These are phyloP conservation scores for Hymenoscyphus fructigenus DNA, from an alignment of 2,329 filamentous ascomycete species.

Conservation along the genomic window DNA sequence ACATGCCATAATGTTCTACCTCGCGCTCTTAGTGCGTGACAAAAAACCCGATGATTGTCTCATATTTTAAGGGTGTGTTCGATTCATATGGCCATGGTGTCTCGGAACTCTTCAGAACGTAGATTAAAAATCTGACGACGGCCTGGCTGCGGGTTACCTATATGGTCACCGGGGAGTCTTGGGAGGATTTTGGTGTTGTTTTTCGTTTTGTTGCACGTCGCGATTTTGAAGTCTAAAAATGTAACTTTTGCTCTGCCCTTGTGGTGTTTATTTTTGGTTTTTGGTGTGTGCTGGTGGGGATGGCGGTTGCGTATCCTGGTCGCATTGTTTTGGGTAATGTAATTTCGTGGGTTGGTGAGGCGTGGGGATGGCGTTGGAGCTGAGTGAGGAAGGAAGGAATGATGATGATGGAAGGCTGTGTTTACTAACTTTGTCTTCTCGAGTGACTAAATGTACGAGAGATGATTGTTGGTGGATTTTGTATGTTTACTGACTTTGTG, in stretches of 20 bases:
- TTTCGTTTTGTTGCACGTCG: constrained; percentile 18
- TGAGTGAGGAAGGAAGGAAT: background rate
- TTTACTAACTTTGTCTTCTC: too few relatives aligned
- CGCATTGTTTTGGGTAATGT: background rate
- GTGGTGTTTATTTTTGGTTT: constrained; percentile 1
- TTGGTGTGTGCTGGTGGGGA: background rate
- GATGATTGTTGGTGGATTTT: too few relatives aligned
- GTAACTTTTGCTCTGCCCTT: background rate
- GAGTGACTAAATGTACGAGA: too few relatives aligned
- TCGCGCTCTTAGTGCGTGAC: too few relatives aligned
- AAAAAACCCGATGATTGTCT: too few relatives aligned
- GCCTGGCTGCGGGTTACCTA: background rate
- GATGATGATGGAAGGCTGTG: too few relatives aligned
- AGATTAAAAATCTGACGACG: too few relatives aligned
- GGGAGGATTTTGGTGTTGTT: background rate
- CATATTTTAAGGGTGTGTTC: too few relatives aligned
- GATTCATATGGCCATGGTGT: too few relatives aligned
- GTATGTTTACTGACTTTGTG: too few relatives aligned
- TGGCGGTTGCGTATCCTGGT: background rate
- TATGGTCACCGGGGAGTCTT: background rate
- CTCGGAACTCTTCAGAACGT: too few relatives aligned
- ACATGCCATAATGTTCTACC: too few relatives aligned
- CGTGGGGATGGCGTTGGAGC: background rate
- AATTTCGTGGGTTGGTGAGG: background rate
- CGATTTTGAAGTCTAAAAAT: constrained; percentile 16